phyloP scores from a whole-genome alignment of 2,329 filamentous ascomycete species.

The Nigrospora oryzae region DNA sequence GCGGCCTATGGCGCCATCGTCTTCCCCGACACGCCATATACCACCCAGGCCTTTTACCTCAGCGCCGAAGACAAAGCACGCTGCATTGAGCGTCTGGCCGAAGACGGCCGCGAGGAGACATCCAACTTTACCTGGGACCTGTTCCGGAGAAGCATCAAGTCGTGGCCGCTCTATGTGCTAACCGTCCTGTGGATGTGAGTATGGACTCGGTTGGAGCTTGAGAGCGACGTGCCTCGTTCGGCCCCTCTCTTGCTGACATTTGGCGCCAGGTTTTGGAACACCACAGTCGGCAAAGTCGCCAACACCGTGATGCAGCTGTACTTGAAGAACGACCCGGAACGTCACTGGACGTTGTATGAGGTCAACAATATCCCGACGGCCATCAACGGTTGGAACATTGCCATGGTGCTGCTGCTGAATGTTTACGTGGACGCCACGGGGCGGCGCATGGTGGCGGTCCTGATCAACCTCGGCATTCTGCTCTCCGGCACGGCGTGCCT shows the following conservation, averaged over 20 bases:
- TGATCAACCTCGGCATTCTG: slow-evolving; percentile 19
- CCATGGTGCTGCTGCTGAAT: slow-evolving; percentile 15
- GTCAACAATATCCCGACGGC: slow-evolving; percentile 19
- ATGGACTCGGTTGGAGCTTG: no score
- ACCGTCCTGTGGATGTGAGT: slow-evolving; percentile 17
- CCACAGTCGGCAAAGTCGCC: slow-evolving; percentile 17
- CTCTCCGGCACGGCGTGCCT: slow-evolving; percentile 22
- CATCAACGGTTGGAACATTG: slow-evolving; percentile 20
- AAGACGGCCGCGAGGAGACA: slow-evolving; percentile 15
- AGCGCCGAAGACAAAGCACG: slow-evolving; percentile 25
- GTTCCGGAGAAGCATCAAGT: slow-evolving; percentile 10
- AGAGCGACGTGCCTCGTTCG: no score
- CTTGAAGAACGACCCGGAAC: slow-evolving; percentile 16
- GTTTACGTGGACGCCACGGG: slow-evolving; percentile 22
- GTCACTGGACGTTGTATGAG: slow-evolving; percentile 17
- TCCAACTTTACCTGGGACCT: slow-evolving; percentile 13
- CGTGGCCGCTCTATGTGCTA: slow-evolving; percentile 18
- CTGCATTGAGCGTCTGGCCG: slow-evolving; percentile 25
- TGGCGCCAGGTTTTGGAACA: slow-evolving; percentile 14
- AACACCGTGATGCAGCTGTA: slow-evolving; percentile 19
- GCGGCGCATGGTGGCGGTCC: slow-evolving; percentile 19
- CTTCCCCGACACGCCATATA: slow-evolving; percentile 40
- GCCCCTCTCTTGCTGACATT: no score
- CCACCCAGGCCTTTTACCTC: slow-evolving; percentile 26
- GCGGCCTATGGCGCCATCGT: slow-evolving; percentile 40